Evolutionary conservation across 1,139 yeast genomes (phyloP), one percentile per base, ranked within the genome.

Genomic region (Geotrichum europaeum): DNA sequence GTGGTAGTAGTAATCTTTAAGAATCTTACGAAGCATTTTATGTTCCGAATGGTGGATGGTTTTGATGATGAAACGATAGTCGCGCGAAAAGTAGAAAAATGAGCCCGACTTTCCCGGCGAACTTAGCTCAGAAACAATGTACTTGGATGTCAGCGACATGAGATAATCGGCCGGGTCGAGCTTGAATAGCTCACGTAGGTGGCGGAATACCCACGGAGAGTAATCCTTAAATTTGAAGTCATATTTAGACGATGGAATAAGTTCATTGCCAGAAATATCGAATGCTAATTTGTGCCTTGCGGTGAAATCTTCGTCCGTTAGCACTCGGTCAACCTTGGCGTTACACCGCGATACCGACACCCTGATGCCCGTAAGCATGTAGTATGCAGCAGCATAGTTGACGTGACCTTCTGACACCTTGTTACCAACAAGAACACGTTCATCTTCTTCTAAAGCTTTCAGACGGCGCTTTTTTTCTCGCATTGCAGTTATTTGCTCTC

Each of bases 41-140:
- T 94, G 98, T 70, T 94, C 99, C 1, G 96, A 78, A 69, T 89
- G 96, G 72, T 90, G 97, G 63, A 95, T 89, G 0, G 99, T 94
- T 73, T 94, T 94, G 74, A 94, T 95, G 69, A 94, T 94, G 73
- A 89, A 94, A 64, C 95, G 81, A 75, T 87, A 91, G 75, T 95
- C 99, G 65, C 97, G 80, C 13, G 97, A 90, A 73, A 88, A 95
- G 75, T 94, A 94, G 71, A 94, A 94, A 71, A 94, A 92, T 0
- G 97, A 90, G 0, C 99, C 99, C 68, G 96, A 87, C 73, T 94
- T 94, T 2, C 99, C 99, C 0, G 98, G 98, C 1, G 97, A 90
- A 22, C 95, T 96, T 65, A 91, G 79, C 74, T 94, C 98, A 43
- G 96, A 87, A 53, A 94, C 80, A 65, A 94, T 89, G 70, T 92